Conservation (phyloP, 108 stramenopile species). For the Conticribra weissflogii region DNA sequence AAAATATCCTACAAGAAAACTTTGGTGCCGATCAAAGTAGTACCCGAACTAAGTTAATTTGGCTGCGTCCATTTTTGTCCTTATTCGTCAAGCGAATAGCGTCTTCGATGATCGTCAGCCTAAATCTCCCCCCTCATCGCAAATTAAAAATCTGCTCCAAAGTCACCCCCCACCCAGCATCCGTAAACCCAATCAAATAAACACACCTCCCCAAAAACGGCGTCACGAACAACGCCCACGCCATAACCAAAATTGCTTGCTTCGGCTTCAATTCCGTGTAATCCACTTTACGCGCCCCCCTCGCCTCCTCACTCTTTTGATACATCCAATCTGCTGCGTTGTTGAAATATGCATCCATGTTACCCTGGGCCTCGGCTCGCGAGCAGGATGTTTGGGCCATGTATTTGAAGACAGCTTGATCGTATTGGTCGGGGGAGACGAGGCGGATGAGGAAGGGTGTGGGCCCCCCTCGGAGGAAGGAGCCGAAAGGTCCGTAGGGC, state of each 20-base stretch:
- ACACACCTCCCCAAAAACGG: constrained; percentile 37
- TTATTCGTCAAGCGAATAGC: no score
- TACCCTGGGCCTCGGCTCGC: constrained; percentile 55
- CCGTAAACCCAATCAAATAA: constrained; percentile 21
- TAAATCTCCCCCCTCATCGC: constrained; percentile 9
- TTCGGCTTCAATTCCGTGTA: constrained; percentile 39
- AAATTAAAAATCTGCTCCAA: constrained; percentile 17
- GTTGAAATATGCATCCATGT: constrained; percentile 61
- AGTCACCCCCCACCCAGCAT: constrained; percentile 23
- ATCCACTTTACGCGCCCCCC: constrained; percentile 43
- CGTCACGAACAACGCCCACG: constrained; percentile 39
- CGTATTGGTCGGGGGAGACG: constrained; percentile 43
- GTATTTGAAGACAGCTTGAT: constrained; percentile 55
- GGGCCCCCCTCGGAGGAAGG: constrained; percentile 51
- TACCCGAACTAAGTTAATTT: no score
- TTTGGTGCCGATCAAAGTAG: no score
- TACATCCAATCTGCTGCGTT: constrained; percentile 68
- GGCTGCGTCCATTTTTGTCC: no score
- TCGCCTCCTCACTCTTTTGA: constrained; percentile 47
- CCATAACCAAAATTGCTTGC: constrained; percentile 25
- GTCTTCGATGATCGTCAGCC: no score
- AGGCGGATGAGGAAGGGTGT: constrained; percentile 44
- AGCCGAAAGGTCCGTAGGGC: constrained; percentile 16
- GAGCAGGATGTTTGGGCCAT: constrained; percentile 36
- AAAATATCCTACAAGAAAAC: no score